Evolutionary conservation across 305 asterid species (phyloP).

Genomic region (Fraxinus sp.): DNA sequence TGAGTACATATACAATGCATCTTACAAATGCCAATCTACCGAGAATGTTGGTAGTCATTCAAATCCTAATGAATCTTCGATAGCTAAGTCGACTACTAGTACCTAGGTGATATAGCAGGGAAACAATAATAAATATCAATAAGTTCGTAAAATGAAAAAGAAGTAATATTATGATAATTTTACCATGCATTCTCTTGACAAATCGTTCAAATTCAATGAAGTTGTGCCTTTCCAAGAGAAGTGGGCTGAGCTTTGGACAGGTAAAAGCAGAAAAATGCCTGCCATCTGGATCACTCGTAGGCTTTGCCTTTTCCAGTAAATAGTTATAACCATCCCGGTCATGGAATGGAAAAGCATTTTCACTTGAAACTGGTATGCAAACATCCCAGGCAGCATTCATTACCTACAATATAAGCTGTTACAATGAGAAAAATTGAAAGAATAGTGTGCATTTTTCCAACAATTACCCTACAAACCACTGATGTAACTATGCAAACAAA

Average conservation of each 20-base stretch:
- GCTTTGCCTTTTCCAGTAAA: conserved; percentile 74
- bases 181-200: conserved; percentile 85
- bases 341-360: conserved; percentile 57
- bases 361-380: conserved; percentile 53
- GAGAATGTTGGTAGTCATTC: background rate
- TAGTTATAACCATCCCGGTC: conserved; percentile 57
- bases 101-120: background rate
- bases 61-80: background rate
- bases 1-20: background rate
- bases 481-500: background rate
- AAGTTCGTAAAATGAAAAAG: background rate
- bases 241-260: conserved; percentile 64
- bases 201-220: conserved; percentile 67
- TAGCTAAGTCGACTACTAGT: background rate
- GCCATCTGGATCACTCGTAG: conserved; percentile 67
- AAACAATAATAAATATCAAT: background rate
- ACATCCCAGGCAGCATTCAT: conserved; percentile 85
- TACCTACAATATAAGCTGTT: conserved; percentile 46
- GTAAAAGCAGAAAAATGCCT: conserved; percentile 67
- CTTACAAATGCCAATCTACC: background rate
- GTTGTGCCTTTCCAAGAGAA: conserved; percentile 57
- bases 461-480: background rate
- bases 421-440: background rate
- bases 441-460: background rate
- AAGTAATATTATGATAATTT: conserved; percentile 12